Evolutionary conservation across 192 early-diverging fungal species (phyloP), one percentile per base, ranked within the genome.

Genomic region (Podila epicladia): DNA sequence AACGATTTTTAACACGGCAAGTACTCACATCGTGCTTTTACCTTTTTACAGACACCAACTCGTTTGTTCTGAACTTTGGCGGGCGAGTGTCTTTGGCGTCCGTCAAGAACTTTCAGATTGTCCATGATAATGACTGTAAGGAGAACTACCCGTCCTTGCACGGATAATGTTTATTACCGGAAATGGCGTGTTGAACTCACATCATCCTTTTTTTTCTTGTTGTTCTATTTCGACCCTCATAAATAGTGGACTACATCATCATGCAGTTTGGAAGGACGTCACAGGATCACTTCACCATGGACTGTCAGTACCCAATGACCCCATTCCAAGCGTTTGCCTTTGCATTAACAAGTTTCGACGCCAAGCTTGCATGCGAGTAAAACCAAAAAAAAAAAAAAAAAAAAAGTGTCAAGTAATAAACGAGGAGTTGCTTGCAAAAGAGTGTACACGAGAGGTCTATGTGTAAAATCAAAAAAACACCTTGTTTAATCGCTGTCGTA

Each of bases 51-150:
- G 95, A 97, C 49, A 95, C 93, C 9, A 87, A 93, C 64, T 93
- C 95, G 20, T 98, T 93, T 87, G 94, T 96, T 2, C 75, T 99
- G n/a, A 97, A 98, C 75, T 99, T 99, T 76, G 93, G 90, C 55
- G 95, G 95, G 1, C 85, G 98, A 13, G 95, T 99, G 2, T 91
- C 91, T 12, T 69, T 93, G 68, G 91, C 97, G 1, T 97, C 95
- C 0, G 97, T 98, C 13, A 99, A 99, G 74, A 99, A 98, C 78
- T 97, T 99, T 75, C 97, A 98, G 84, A 94, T 99, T 37, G 93
- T 99, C 19, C 94, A 95, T 72, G 93, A 95, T 37, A 88, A 97
- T 50, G 95, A 97, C 75, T 83, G 94, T 93, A 87, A 84, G 89
- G 82, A n/a, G 35, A 15, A 31, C 4, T 15, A 29, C 37, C 24